Conservation (phyloP, 116 monocot genomes). For the Iris pallida region DNA sequence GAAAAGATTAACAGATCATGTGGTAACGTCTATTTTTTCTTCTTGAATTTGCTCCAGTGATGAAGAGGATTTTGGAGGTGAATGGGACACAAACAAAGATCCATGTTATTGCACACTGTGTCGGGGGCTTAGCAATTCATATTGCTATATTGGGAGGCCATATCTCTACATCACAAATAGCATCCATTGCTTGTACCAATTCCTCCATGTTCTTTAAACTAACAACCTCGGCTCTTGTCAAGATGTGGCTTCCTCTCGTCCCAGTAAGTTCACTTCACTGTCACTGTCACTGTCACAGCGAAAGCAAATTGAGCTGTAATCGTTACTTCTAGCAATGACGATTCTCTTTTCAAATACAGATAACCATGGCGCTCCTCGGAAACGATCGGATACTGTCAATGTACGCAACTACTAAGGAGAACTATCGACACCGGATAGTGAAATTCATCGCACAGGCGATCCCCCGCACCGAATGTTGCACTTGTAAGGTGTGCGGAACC, state of each 20-base stretch:
- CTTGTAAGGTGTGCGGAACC: slow-evolving; percentile 17
- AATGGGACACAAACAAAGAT: slow-evolving; percentile 18
- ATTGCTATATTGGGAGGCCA: slow-evolving; percentile 34
- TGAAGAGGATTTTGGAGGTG: slow-evolving; percentile 15
- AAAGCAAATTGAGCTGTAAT: not conserved
- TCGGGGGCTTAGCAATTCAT: slow-evolving; percentile 33
- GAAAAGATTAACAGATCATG: not conserved
- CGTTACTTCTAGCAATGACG: not conserved
- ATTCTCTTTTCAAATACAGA: slow-evolving; percentile 1
- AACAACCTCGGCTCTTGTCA: slow-evolving; percentile 22
- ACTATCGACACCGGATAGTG: slow-evolving; percentile 18
- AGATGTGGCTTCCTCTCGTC: slow-evolving; percentile 39
- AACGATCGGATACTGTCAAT: slow-evolving; percentile 23
- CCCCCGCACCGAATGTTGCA: slow-evolving; percentile 25
- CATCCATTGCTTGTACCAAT: slow-evolving; percentile 35
- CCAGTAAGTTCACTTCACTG: slow-evolving; percentile 23
- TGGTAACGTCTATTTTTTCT: not conserved
- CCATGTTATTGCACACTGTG: slow-evolving; percentile 44
- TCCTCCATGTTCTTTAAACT: slow-evolving; percentile 43
- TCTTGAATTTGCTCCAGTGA: slow-evolving; percentile 13
- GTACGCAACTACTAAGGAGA: slow-evolving; percentile 18
- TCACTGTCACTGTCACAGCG: not conserved
- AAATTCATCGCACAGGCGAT: slow-evolving; percentile 16
- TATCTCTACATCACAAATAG: slow-evolving; percentile 27
- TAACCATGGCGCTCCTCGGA: slow-evolving; percentile 28